Evolutionary conservation across 2,329 filamentous ascomycete species (phyloP), one percentile per base, ranked within the genome.

Genomic region (Colletotrichum liaoningense): DNA sequence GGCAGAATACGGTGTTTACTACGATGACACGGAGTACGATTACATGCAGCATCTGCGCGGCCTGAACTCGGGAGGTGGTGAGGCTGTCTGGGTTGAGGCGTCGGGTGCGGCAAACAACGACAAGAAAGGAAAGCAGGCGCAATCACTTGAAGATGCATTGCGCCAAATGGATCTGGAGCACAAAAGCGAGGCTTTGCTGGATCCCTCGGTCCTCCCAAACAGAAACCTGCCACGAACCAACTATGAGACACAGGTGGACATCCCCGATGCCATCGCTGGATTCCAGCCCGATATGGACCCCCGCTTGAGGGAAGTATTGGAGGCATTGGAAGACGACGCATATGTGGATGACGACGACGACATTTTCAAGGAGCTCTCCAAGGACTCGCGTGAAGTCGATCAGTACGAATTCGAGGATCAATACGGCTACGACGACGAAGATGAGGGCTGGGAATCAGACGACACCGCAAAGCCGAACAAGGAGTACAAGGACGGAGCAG

Each of bases 21-120:
- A 89, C 83, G 97, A 99, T 83, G 97, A 99, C 84, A 93, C 94
- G 76, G 90, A 94, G 80, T 99, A 99, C 84, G 97, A 99, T 84
- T 99, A 99, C 85, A 99, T 99, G 97, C 97, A 99, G 83, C 97
- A 99, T 84, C 87, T 99, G 88, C 93, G 95, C 68, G 97, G 98
- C 78, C 86, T 99, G n/a, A 92, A 92, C 70, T 83, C 86, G 56
- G 94, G 89, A 6, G 90, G 90, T 28, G 94, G 94, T 35, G 93
- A 95, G 68, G 91, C 93, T 35, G 92, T 95, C 60, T 98, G 97
- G 80, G 89, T 99, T 52, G 95, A 98, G 77, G 88, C 90, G n/a
- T 83, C 86, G 14, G 81, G 87, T n/a, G 81, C 84, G 66, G 88
- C 88, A 68, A 90, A 89, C 76, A 94, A 94, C 82, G 59, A 68